Evolutionary conservation across 2,329 filamentous ascomycete genomes (phyloP).

Genomic region (Fusarium concolor): DNA sequence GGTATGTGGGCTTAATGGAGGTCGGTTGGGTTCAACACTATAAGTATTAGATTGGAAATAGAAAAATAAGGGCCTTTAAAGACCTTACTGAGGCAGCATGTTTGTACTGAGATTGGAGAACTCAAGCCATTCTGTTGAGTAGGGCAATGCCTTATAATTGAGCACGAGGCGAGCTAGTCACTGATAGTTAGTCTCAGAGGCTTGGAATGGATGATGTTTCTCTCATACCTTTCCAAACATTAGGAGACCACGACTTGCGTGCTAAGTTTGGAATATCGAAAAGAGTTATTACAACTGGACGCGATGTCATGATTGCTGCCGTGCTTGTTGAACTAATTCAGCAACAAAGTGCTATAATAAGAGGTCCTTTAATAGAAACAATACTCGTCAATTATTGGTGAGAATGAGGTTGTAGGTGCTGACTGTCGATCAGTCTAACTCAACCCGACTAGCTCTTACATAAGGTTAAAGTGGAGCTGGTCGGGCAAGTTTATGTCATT

Average conservation of each 20-base stretch:
- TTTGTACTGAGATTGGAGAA: not conserved
- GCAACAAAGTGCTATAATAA: not conserved
- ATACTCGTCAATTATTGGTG: too few relatives aligned
- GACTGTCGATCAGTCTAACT: not conserved
- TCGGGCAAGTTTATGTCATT: slow-evolving; percentile 9
- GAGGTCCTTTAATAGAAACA: not conserved
- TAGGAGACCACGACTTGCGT: slow-evolving; percentile 1
- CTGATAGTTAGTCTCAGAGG: not conserved
- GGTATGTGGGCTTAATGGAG: not conserved
- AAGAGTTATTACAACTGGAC: not conserved
- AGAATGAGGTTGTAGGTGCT: too few relatives aligned
- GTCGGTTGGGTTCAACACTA: not conserved
- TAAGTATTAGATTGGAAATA: not conserved
- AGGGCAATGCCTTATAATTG: slow-evolving; percentile 4
- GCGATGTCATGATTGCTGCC: not conserved
- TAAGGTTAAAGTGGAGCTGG: not conserved
- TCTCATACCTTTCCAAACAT: slow-evolving; percentile 2
- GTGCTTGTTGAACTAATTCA: not conserved
- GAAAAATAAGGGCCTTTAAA: fast-evolving
- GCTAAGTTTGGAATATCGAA: not conserved
- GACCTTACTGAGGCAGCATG: not conserved
- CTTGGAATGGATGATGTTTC: not conserved
- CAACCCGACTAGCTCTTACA: not conserved
- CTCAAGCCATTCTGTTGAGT: not conserved
- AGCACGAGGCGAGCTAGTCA: not conserved